Conservation (phyloP, 2,329 filamentous ascomycete genomes). For the Ophiostoma sp. region DNA sequence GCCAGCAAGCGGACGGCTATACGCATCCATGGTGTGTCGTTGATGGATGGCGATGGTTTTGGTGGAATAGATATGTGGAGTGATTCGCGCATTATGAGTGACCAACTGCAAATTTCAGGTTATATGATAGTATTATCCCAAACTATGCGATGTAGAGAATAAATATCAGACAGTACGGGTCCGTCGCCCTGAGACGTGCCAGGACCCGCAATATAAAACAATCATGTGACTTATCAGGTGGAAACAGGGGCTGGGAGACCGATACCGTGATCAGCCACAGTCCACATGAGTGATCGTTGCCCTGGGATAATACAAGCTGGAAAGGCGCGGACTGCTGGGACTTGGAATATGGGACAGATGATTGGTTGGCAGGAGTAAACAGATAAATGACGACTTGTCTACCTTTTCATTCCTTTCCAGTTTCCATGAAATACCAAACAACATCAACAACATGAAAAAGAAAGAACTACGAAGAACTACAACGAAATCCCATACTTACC, state of each 20-base stretch:
- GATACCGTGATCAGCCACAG: no score
- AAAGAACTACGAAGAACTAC: not conserved
- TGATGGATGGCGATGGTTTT: not conserved
- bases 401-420: not conserved
- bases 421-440: not conserved
- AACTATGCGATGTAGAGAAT: no score
- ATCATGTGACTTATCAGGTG: no score
- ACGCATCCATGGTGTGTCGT: not conserved
- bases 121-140: no score
- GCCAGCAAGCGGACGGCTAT: not conserved
- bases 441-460: not conserved
- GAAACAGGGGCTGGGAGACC: no score
- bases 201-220: no score
- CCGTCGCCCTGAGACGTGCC: no score
- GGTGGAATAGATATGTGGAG: not conserved
- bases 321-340: not conserved
- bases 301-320: no score
- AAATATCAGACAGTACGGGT: no score
- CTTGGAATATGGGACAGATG: not conserved
- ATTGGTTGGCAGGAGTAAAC: not conserved
- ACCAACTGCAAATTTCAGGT: no score
- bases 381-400: not conserved
- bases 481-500: not conserved
- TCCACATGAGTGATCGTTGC: no score
- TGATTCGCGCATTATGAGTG: not conserved